These are phyloP conservation scores for Auricularia auricula-judae DNA, from an alignment of 768 basidiomycete genomes.

Conservation along the genomic window DNA sequence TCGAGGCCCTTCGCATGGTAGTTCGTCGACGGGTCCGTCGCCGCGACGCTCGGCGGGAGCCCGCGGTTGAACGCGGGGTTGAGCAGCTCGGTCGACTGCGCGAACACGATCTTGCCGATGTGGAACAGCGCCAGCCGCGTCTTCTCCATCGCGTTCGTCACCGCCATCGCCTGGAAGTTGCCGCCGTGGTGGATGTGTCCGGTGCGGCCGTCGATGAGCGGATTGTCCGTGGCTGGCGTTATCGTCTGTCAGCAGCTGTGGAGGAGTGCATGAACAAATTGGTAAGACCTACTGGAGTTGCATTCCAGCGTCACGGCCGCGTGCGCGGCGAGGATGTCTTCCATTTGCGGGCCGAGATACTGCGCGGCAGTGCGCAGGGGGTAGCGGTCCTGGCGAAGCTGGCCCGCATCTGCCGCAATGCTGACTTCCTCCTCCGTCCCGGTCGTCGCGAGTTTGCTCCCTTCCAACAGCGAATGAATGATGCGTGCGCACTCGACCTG, in stretches of 20 bases:
- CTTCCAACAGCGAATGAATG: slow-evolving; percentile 58
- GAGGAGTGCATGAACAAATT: not conserved
- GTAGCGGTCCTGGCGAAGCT: slow-evolving; percentile 73
- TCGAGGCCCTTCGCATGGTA: slow-evolving; percentile 81
- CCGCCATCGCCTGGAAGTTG: slow-evolving; percentile 82
- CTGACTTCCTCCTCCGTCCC: slow-evolving; percentile 57
- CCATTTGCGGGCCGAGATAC: slow-evolving; percentile 78
- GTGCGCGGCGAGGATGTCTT: slow-evolving; percentile 59
- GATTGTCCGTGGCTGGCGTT: slow-evolving; percentile 69
- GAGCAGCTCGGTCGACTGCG: slow-evolving; percentile 59
- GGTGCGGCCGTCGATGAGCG: slow-evolving; percentile 59
- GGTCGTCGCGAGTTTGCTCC: slow-evolving; percentile 54
- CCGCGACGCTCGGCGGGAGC: slow-evolving; percentile 67
- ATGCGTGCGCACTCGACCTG: slow-evolving; percentile 61
- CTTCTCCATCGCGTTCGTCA: slow-evolving; percentile 83
- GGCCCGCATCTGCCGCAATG: slow-evolving; percentile 60
- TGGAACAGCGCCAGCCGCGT: slow-evolving; percentile 64
- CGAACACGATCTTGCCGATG: slow-evolving; percentile 58
- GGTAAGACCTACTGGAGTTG: slow-evolving; percentile 56
- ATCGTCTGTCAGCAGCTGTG: not conserved
- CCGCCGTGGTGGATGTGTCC: slow-evolving; percentile 69
- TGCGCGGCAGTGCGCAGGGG: slow-evolving; percentile 67
- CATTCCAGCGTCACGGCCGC: slow-evolving; percentile 61
- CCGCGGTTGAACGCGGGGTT: slow-evolving; percentile 81
- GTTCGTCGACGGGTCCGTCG: slow-evolving; percentile 69